Base-by-base conservation (phyloP, 2,329 filamentous ascomycete genomes). In the Emergomyces pasteurianus region DNA sequence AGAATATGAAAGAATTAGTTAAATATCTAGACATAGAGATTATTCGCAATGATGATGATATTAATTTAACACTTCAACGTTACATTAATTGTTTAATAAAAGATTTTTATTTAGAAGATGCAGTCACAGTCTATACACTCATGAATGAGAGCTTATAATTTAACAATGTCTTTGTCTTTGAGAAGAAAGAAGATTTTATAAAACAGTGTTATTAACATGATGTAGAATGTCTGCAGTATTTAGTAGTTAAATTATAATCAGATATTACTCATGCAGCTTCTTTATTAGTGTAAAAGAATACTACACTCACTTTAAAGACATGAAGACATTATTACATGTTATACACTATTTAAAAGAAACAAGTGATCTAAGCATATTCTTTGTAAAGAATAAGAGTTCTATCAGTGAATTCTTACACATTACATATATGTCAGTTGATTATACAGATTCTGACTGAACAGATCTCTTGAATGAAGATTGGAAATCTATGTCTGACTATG, bases 401-500 rank as follows among this genome's bases (percentile, higher is more conserved):
- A 31, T 31, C 7, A 31, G 31, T 31, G 31, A 31, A 3, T 31
- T 31, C 7, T 7, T 31, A 31, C 31, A 31, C 31, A 31, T 31
- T 31, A 31, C 7, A 31, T 46, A 46, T 9, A 21, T 9, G 7
- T 18, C n/a, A 5, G 1, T 57, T 26, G 21, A 1, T 6, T 57
- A 57, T 14, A 26, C 31, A 0, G 36, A 57, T 46, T 57, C 21
- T 5, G 18, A 57, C 7, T 57, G 54, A 7, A 36, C 1, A 18
- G 54, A 16, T 2, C 3, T 10, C 0, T 3, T 57, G 4, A 55
- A 55, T 26, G 36, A 8, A 0, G 6, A 57, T 5, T 9, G 54
- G 0, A 63, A 54, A 28, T 65, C 61, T 3, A 63, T 57, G 0
- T 53, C 57, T 8, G 62, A 61, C 1, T 65, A 58, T 4, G 31